These are phyloP conservation scores for Saposhnikovia divaricata DNA, from an alignment of 129 eudicot species.

Conservation along the genomic window DNA sequence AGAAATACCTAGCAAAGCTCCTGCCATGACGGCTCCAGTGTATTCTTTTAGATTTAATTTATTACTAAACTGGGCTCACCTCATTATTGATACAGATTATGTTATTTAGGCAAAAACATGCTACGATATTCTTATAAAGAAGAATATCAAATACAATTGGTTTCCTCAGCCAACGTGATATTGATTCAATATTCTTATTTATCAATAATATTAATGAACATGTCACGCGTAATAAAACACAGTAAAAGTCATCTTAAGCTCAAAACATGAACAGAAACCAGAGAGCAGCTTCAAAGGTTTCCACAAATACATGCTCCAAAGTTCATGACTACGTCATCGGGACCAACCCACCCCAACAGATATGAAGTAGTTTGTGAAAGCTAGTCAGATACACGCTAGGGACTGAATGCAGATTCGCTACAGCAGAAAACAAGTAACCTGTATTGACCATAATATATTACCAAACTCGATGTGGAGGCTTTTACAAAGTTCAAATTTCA, in stretches of 20 bases:
- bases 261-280: neutral
- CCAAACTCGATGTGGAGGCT: neutral
- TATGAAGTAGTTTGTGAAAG: neutral
- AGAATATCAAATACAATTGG: neutral
- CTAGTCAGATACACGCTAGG: neutral
- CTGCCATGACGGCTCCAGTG: neutral
- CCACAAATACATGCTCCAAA: neutral
- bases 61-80: neutral
- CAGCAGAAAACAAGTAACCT: neutral
- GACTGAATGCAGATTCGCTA: neutral
- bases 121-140: neutral
- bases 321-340: neutral
- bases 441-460: neutral
- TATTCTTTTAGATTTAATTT: neutral
- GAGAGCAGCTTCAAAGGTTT: neutral
- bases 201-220: neutral
- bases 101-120: neutral
- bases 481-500: neutral
- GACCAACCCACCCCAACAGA: neutral
- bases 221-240: neutral
- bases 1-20: neutral
- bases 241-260: neutral
- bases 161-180: neutral
- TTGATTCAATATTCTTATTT: neutral
- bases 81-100: neutral